Evolutionary conservation across 768 basidiomycete species (phyloP).

Genomic region (Mycena capillaripes): DNA sequence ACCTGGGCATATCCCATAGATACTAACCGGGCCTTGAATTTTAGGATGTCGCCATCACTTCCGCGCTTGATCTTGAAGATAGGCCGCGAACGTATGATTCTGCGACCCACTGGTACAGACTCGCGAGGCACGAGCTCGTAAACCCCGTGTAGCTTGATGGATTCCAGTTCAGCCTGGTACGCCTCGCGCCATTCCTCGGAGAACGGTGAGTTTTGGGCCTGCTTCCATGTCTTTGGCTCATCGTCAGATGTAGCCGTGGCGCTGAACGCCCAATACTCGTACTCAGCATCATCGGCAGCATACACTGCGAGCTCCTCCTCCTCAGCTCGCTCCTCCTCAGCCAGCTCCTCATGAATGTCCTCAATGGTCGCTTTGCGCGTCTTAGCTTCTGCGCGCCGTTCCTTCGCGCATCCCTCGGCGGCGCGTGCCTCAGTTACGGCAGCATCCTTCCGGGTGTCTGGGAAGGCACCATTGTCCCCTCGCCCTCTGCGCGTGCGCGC

Average conservation of each 20-base stretch:
- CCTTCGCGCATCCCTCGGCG: not conserved
- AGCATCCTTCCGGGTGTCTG: constrained; percentile 11
- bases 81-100: not conserved
- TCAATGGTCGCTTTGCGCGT: not conserved
- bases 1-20: constrained; percentile 16
- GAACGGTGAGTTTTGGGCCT: constrained; percentile 12
- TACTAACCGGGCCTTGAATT: constrained; percentile 12
- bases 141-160: constrained; percentile 12
- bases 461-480: not conserved
- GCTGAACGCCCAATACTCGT: constrained; percentile 17
- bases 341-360: not conserved
- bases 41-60: constrained; percentile 9
- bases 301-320: not conserved
- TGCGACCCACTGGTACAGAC: not conserved
- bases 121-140: constrained; percentile 13
- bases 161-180: constrained; percentile 4
- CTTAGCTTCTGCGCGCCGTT: not conserved
- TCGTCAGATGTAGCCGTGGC: not conserved
- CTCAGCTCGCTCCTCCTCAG: not conserved
- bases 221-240: constrained; percentile 25
- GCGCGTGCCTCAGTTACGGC: not conserved
- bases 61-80: constrained; percentile 19
- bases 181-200: constrained; percentile 4
- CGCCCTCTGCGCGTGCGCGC: not conserved
- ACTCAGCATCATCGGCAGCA: not conserved